phyloP scores from a whole-genome alignment of 768 basidiomycete species.

The Kondoa subrosea region DNA sequence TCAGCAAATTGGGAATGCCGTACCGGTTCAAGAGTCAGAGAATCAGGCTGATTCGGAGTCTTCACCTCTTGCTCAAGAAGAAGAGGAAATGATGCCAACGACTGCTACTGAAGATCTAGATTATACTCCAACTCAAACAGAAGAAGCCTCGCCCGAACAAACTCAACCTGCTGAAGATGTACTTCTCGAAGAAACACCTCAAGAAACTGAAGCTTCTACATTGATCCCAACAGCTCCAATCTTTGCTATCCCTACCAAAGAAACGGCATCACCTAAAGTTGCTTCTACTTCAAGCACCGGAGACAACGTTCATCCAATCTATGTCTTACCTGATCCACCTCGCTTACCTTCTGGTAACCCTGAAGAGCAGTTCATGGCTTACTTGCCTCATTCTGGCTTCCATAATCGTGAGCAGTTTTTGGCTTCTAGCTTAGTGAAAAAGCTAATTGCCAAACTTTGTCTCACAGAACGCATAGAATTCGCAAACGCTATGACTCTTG shows the following conservation, averaged over 20 bases:
- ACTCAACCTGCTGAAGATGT: too few species aligned
- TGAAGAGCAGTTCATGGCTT: conserved; percentile 45
- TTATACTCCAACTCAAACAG: too few species aligned
- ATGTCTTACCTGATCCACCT: conserved; percentile 6
- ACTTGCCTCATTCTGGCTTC: conserved; percentile 65
- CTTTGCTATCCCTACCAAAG: neutral
- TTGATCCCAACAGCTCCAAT: too few species aligned
- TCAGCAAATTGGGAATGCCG: neutral
- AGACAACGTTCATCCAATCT: neutral
- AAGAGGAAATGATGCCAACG: too few species aligned
- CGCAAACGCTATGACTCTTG: conserved; percentile 59
- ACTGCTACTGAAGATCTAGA: too few species aligned
- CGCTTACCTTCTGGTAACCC: conserved; percentile 17
- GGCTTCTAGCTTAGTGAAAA: conserved; percentile 51
- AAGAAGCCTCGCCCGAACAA: too few species aligned
- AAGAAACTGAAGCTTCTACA: too few species aligned
- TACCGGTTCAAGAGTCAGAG: too few species aligned
- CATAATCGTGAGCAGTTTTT: conserved; percentile 72
- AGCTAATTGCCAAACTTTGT: neutral
- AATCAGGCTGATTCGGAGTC: too few species aligned
- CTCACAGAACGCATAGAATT: conserved; percentile 48
- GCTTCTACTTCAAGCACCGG: too few species aligned
- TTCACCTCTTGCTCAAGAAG: too few species aligned
- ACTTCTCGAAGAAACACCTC: too few species aligned
- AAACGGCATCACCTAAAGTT: neutral